Evolutionary conservation across 768 basidiomycete genomes (phyloP), one percentile per base, ranked within the genome.

Genomic region (Leucosporidium yakuticum): DNA sequence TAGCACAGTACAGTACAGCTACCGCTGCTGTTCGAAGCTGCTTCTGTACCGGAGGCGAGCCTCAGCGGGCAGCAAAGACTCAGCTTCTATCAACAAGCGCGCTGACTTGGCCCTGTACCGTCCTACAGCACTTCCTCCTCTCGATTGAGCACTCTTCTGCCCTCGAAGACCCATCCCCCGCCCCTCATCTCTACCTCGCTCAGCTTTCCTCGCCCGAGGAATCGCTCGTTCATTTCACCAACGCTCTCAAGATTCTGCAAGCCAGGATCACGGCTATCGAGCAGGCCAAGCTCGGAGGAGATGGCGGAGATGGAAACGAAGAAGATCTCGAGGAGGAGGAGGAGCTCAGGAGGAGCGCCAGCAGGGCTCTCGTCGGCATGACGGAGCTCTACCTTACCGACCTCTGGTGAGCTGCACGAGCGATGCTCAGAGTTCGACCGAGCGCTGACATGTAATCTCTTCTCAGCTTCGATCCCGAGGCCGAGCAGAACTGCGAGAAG

Each of bases 321-420:
- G 64, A 65, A 1, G 69, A 69, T 17, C 21, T 49, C 1, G 72
- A 69, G 60, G 69, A 75, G 47, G 73, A 75, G 68, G 64, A 63
- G 0, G 73, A 75, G 53, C 61, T 71, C 23, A 44, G 74, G 55
- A 47, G 69, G 55, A 74, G 71, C 25, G 73, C 72, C 14, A 74
- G 73, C 23, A 7, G 71, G 5, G 74, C 74, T 19, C 62, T 76
- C 19, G 74, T 76, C 36, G 72, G 76, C 11, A 76, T 76, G 76
- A 76, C 76, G 17, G 76, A 76, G 68, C 69, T 76, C 20, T 76
- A 76, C 57, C 64, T 76, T 31, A 76, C 76, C 51, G 74, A 76
- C 57, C 64, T 76, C 2, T 75, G 76, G 75, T 76, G 51, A 61
- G 75, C 67, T 14, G 3, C 39, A 31, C 34, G 27, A 31, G n/a